phyloP scores from a whole-genome alignment of 148 eudicot species.

The Persicaria maculosa region DNA sequence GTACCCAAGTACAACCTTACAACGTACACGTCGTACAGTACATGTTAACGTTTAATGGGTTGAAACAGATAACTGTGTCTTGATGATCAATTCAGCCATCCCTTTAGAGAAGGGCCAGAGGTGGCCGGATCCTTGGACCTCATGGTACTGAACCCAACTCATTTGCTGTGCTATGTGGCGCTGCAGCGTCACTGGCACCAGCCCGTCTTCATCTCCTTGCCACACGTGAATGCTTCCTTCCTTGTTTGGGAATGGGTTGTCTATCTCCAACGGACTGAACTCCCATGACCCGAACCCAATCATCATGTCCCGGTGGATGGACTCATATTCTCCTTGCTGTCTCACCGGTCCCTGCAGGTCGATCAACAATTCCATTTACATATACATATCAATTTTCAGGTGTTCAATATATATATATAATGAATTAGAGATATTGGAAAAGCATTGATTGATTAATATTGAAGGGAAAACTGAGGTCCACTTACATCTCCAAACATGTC shows the following conservation, averaged over 20 bases:
- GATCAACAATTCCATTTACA: not conserved
- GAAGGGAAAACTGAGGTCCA: not conserved
- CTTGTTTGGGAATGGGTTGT: conserved; percentile 30
- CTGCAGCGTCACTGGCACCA: conserved; percentile 37
- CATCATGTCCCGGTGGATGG: conserved; percentile 50
- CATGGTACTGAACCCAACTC: conserved; percentile 46
- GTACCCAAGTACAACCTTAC: too few species aligned
- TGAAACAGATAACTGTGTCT: conserved; percentile 25
- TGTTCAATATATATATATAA: too few species aligned
- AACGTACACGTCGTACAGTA: too few species aligned
- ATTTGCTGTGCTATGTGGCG: conserved; percentile 34
- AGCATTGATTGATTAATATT: not conserved
- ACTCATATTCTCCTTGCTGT: conserved; percentile 59
- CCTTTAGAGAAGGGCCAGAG: conserved; percentile 40
- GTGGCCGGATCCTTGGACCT: conserved; percentile 42
- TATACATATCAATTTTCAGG: too few species aligned
- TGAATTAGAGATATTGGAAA: too few species aligned
- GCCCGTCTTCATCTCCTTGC: conserved; percentile 52
- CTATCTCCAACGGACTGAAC: conserved; percentile 44
- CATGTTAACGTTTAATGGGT: not conserved
- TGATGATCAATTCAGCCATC: conserved; percentile 31
- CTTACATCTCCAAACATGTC: conserved; percentile 10
- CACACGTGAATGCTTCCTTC: conserved; percentile 46
- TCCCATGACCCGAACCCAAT: conserved; percentile 65
- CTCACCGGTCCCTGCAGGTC: conserved; percentile 27